Evolutionary conservation across 176 grass and related monocot species (phyloP).

Genomic region (Avena eriantha): DNA sequence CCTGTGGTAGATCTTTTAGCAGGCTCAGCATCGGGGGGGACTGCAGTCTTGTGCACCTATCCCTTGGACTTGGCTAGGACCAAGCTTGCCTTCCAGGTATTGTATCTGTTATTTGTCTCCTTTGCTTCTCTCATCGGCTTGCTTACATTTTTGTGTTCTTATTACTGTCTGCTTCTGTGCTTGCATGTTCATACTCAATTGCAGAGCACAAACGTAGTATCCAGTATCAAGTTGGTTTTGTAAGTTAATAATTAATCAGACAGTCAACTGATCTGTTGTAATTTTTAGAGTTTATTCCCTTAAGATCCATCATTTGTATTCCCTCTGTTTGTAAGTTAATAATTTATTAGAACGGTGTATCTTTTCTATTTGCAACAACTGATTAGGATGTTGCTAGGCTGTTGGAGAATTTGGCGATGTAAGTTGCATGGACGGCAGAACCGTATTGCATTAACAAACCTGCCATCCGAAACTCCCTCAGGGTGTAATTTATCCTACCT

Average conservation of each 20-base stretch:
- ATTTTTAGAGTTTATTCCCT: neutral
- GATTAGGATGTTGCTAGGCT: neutral
- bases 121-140: neutral
- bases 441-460: neutral
- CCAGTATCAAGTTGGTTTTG: neutral
- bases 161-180: neutral
- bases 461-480: neutral
- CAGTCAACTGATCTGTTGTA: neutral
- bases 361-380: neutral
- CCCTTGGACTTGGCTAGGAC: slow-evolving; percentile 94
- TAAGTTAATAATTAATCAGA: slow-evolving; percentile 11
- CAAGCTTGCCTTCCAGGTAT: slow-evolving; percentile 96
- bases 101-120: neutral
- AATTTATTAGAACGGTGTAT: neutral
- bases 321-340: neutral
- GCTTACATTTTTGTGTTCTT: slow-evolving; percentile 13
- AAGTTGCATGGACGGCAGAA: neutral
- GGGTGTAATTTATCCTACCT: slow-evolving; percentile 7
- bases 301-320: neutral
- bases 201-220: neutral
- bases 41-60: slow-evolving; percentile 95
- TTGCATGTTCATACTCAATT: slow-evolving; percentile 14
- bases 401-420: neutral
- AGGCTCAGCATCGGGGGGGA: slow-evolving; percentile 87
- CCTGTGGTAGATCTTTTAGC: slow-evolving; percentile 89